Conservation (phyloP, 805 yeast genomes). For the Schwanniomyces yamadae region DNA sequence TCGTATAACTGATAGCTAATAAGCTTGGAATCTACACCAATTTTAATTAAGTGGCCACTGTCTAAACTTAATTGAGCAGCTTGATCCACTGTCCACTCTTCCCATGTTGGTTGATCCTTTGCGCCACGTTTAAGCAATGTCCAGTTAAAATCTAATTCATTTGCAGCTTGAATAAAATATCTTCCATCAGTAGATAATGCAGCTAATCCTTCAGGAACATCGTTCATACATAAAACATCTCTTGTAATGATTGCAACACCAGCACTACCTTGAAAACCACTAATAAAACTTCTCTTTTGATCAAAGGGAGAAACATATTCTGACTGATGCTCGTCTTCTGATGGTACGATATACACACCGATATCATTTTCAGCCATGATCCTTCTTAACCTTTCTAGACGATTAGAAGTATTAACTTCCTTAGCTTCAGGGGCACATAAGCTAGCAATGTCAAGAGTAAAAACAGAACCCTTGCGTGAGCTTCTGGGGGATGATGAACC, state of each 20-base stretch:
- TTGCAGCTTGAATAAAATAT: conserved; percentile 57
- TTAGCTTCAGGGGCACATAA: conserved; percentile 43
- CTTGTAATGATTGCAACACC: conserved; percentile 60
- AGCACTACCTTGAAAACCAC: conserved; percentile 62
- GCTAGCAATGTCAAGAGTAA: conserved; percentile 41
- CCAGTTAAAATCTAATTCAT: conserved; percentile 64
- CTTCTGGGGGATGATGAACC: conserved; percentile 26
- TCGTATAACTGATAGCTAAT: conserved; percentile 37
- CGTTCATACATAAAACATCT: conserved; percentile 50
- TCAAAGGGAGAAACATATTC: conserved; percentile 56
- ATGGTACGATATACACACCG: conserved; percentile 58
- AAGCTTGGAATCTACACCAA: conserved; percentile 53
- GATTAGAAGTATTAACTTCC: conserved; percentile 60
- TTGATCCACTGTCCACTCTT: conserved; percentile 54
- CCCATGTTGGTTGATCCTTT: conserved; percentile 53
- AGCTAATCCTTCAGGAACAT: conserved; percentile 53
- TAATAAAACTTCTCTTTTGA: conserved; percentile 54
- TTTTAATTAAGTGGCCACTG: conserved; percentile 35
- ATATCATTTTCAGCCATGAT: conserved; percentile 48
- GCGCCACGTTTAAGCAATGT: conserved; percentile 52
- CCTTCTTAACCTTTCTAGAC: conserved; percentile 61
- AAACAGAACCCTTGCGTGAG: conserved; percentile 41
- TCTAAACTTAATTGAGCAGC: conserved; percentile 51
- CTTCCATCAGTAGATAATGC: conserved; percentile 62
- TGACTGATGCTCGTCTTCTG: conserved; percentile 65